Percentiles rank a stretch among this genome's conserved stretches.
phyloP scores from a whole-genome alignment of 768 basidiomycete species.

The Strobilomyces confusus region DNA sequence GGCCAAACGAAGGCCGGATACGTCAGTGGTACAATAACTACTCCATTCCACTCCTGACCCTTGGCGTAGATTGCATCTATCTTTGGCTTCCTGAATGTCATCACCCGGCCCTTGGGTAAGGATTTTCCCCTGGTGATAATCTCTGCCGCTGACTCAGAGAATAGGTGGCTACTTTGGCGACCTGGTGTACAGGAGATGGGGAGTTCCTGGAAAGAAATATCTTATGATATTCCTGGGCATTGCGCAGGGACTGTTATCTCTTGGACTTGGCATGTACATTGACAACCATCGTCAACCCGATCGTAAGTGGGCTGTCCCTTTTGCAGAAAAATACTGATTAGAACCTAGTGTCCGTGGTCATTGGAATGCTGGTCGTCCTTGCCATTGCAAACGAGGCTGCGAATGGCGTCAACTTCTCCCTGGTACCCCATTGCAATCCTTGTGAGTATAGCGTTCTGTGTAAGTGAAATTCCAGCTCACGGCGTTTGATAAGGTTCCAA shows the following conservation, averaged over 20 bases:
- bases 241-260: constrained; percentile 1
- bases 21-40: not conserved
- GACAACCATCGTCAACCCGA: constrained; percentile 20
- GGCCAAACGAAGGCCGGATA: constrained; percentile 7
- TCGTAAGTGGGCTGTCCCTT: constrained; percentile 7
- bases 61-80: not conserved
- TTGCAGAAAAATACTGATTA: not conserved
- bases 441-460: not conserved
- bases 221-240: constrained; percentile 1
- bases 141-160: not conserved
- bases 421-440: constrained; percentile 8
- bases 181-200: constrained; percentile 3
- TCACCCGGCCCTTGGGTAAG: constrained; percentile 4
- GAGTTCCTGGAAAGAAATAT: constrained; percentile 7
- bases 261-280: constrained; percentile 39
- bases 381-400: not conserved
- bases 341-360: not conserved
- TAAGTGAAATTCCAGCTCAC: not conserved
- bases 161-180: constrained; percentile 7
- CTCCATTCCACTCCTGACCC: not conserved
- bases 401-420: constrained; percentile 1
- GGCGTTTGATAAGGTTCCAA: not conserved
- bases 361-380: not conserved
- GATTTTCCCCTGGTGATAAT: not conserved
- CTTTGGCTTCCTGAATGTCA: constrained; percentile 3